A percentile compares a stretch with the other conserved stretches of the same genome.
phyloP scores from a whole-genome alignment of 139 green algal genomes.

The Picochlorum costavermella region DNA sequence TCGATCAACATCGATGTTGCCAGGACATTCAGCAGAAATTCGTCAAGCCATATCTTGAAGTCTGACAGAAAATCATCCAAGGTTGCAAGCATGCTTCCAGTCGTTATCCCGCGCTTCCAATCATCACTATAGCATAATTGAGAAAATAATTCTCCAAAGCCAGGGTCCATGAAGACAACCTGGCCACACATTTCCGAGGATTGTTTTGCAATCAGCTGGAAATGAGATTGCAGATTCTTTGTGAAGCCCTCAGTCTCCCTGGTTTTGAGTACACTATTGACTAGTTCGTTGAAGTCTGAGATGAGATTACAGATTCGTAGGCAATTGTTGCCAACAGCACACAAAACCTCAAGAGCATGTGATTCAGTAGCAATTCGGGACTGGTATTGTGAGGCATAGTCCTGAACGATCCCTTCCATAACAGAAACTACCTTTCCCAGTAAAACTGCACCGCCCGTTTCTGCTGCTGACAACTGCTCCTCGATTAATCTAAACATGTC shows the following conservation, averaged over 20 bases:
- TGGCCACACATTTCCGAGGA: neutral
- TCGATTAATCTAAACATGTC: conserved; percentile 90
- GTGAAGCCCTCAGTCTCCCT: neutral
- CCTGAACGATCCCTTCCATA: neutral
- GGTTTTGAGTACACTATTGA: conserved; percentile 6
- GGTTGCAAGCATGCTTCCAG: conserved; percentile 61
- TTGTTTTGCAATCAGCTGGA: neutral
- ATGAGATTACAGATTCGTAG: conserved; percentile 68
- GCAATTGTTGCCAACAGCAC: conserved; percentile 74
- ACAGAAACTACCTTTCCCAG: conserved; percentile 4
- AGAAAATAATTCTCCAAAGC: conserved; percentile 36
- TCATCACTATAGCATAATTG: conserved; percentile 34
- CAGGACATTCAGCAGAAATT: conserved; percentile 32
- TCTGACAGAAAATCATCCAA: conserved; percentile 66
- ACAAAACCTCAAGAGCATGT: conserved; percentile 47
- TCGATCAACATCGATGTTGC: conserved; percentile 39
- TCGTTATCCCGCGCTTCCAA: conserved; percentile 43
- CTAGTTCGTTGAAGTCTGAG: conserved; percentile 48
- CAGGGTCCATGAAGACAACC: conserved; percentile 30
- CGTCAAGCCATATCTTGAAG: conserved; percentile 39
- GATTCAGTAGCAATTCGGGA: conserved; percentile 3
- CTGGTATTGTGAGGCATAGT: conserved; percentile 24
- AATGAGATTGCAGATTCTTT: neutral
- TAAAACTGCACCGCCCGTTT: conserved; percentile 4
- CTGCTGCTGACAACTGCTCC: conserved; percentile 51